phyloP scores from a whole-genome alignment of 1,284 basidiomycete species.

The Stygiomarasmius scandens region DNA sequence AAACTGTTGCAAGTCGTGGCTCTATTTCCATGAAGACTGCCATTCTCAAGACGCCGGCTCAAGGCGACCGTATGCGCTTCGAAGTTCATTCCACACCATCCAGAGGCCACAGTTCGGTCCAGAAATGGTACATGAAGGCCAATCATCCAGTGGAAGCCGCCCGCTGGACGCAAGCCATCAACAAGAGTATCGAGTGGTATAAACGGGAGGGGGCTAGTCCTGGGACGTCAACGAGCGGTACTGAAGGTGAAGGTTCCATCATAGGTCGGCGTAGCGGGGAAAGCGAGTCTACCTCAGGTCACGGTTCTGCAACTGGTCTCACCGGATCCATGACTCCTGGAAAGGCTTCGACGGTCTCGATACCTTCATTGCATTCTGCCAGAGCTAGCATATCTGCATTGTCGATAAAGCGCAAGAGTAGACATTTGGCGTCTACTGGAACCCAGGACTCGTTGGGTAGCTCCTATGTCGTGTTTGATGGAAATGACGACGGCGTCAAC shows the following conservation, averaged over 20 bases:
- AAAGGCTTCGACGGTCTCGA: constrained; percentile 1
- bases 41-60: constrained; percentile 50
- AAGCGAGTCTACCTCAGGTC: constrained; percentile 26
- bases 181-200: constrained; percentile 73
- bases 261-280: constrained; percentile 30
- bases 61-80: constrained; percentile 73
- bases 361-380: constrained; percentile 2
- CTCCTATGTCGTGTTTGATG: background rate
- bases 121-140: constrained; percentile 91
- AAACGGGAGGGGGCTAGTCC: constrained; percentile 19
- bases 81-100: constrained; percentile 75
- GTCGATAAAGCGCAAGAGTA: background rate
- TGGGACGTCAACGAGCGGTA: constrained; percentile 17
- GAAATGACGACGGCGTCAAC: background rate
- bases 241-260: constrained; percentile 10
- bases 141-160: constrained; percentile 88
- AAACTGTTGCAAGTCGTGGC: constrained; percentile 84
- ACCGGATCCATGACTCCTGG: constrained; percentile 11
- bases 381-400: constrained; percentile 7
- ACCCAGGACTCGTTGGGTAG: background rate
- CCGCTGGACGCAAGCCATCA: constrained; percentile 83
- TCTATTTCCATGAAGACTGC: constrained; percentile 89
- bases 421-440: background rate
- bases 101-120: constrained; percentile 46
- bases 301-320: no score